Conservation (phyloP, 805 yeast species). For the Yueomyces sinensis region DNA sequence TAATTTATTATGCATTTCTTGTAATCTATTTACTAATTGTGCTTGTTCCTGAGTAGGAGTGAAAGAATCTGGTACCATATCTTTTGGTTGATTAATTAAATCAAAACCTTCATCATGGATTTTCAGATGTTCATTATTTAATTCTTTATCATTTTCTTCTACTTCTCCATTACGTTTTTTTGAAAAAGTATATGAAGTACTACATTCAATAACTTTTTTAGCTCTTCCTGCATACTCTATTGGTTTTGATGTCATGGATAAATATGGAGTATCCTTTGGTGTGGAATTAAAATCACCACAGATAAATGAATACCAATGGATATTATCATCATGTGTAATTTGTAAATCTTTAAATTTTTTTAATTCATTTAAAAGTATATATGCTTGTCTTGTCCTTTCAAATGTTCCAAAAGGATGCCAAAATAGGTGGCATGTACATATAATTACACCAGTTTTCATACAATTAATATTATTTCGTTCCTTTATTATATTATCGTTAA, state of each 20-base stretch:
- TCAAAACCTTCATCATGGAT: slow-evolving; percentile 26
- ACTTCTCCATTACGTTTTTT: slow-evolving; percentile 35
- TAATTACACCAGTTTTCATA: slow-evolving; percentile 39
- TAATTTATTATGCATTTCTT: slow-evolving; percentile 39
- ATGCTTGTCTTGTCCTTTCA: slow-evolving; percentile 77
- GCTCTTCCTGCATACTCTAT: slow-evolving; percentile 35
- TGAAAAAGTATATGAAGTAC: slow-evolving; percentile 45
- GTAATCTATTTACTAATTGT: slow-evolving; percentile 31
- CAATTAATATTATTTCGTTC: slow-evolving; percentile 1
- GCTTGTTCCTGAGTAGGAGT: slow-evolving; percentile 34
- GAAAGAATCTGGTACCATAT: slow-evolving; percentile 44
- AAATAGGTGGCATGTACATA: slow-evolving; percentile 83
- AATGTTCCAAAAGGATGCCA: slow-evolving; percentile 94
- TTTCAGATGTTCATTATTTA: slow-evolving; percentile 27
- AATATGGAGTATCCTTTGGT: slow-evolving; percentile 73
- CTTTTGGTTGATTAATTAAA: slow-evolving; percentile 37
- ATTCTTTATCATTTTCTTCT: slow-evolving; percentile 39
- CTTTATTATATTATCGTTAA: slow-evolving; percentile 18
- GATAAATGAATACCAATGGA: slow-evolving; percentile 38
- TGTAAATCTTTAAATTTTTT: slow-evolving; percentile 31
- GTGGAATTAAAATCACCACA: slow-evolving; percentile 86
- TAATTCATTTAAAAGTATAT: slow-evolving; percentile 42
- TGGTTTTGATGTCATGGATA: slow-evolving; percentile 58
- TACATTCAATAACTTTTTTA: slow-evolving; percentile 41
- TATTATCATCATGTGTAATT: slow-evolving; percentile 9